Conservation (phyloP, 371 early-diverging fungal genomes). For the Mortierella sp. region DNA sequence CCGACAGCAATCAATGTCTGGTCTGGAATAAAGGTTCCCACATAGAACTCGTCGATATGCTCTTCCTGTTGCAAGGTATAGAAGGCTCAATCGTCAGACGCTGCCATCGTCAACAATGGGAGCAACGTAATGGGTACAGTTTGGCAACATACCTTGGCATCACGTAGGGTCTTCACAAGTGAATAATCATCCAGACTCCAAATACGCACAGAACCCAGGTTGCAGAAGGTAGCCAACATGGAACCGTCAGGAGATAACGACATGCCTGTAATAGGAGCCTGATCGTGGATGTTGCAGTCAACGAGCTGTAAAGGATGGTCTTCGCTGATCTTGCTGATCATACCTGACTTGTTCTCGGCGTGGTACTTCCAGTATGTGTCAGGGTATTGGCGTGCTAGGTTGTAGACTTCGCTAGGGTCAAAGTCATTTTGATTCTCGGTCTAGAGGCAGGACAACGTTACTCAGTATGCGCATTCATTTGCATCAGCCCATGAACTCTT, state of each 20-base stretch:
- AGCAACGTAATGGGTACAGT: too few relatives aligned
- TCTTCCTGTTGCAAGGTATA: conserved; percentile 58
- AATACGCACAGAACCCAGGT: conserved; percentile 78
- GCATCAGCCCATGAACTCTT: too few relatives aligned
- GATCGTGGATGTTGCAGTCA: conserved; percentile 60
- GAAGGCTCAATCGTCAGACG: too few relatives aligned
- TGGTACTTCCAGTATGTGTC: conserved; percentile 72
- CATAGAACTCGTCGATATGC: conserved; percentile 91
- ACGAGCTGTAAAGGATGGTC: conserved; percentile 69
- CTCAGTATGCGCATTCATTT: too few relatives aligned
- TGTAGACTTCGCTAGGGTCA: conserved; percentile 58
- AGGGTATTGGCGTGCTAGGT: conserved; percentile 66
- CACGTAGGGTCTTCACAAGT: conserved; percentile 77
- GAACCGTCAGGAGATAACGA: conserved; percentile 83
- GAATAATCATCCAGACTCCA: conserved; percentile 83
- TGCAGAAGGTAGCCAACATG: conserved; percentile 86
- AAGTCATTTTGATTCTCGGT: conserved; percentile 46
- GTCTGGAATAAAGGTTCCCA: conserved; percentile 76
- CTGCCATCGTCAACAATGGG: too few relatives aligned
- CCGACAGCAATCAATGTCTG: conserved; percentile 69
- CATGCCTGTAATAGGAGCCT: conserved; percentile 81
- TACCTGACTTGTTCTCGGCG: conserved; percentile 55
- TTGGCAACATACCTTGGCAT: conserved; percentile 57
- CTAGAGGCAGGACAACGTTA: conserved; percentile 7
- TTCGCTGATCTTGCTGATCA: conserved; percentile 72